Evolutionary conservation across 805 yeast species (phyloP).

Genomic region (Candida argentea): DNA sequence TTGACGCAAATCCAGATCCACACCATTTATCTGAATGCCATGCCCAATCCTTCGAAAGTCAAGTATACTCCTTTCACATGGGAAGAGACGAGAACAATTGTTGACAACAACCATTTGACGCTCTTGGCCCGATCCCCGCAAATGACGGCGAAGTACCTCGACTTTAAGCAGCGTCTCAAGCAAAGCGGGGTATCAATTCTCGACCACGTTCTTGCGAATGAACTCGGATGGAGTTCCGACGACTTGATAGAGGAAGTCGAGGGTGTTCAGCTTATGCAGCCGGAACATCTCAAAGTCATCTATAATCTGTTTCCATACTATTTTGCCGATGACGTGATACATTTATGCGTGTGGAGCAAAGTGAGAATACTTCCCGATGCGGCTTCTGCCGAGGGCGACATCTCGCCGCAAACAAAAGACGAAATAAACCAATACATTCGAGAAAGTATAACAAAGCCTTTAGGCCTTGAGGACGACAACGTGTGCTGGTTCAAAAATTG

Average conservation of each 20-base stretch:
- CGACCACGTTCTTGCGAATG: slow-evolving; percentile 36
- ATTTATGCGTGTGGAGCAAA: slow-evolving; percentile 63
- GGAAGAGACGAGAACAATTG: slow-evolving; percentile 29
- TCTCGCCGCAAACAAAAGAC: slow-evolving; percentile 30
- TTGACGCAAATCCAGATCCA: neutral
- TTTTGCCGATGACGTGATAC: slow-evolving; percentile 40
- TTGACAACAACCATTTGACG: slow-evolving; percentile 34
- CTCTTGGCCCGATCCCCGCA: slow-evolving; percentile 38
- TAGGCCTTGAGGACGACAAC: slow-evolving; percentile 29
- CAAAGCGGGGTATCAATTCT: slow-evolving; percentile 30
- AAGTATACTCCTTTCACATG: slow-evolving; percentile 35
- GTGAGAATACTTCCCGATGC: slow-evolving; percentile 43
- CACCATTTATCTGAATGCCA: slow-evolving; percentile 11
- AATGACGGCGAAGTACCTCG: slow-evolving; percentile 33
- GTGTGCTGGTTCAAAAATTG: slow-evolving; percentile 66
- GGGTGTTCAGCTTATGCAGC: slow-evolving; percentile 26
- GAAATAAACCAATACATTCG: slow-evolving; percentile 36
- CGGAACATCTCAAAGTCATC: slow-evolving; percentile 35
- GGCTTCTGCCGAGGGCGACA: slow-evolving; percentile 39
- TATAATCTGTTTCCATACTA: slow-evolving; percentile 61
- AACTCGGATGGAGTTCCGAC: slow-evolving; percentile 40
- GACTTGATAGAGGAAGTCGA: slow-evolving; percentile 16
- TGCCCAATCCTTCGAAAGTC: slow-evolving; percentile 29
- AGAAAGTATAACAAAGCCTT: slow-evolving; percentile 37
- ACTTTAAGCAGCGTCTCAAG: slow-evolving; percentile 33